phyloP scores from a whole-genome alignment of 495 filamentous ascomycete genomes.

The Daldinia childiae region DNA sequence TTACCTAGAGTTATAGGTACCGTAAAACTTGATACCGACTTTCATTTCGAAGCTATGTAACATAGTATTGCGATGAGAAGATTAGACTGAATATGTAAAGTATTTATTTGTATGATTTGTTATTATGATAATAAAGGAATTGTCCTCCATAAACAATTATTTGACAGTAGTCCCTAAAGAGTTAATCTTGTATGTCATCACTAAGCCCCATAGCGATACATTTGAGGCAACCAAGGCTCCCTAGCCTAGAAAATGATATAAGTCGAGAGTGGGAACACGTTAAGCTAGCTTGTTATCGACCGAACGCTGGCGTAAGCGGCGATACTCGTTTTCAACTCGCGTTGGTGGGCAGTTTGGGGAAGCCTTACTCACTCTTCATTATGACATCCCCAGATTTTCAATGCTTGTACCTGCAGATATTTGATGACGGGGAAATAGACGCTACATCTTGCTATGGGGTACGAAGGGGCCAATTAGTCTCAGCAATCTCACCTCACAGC shows the following conservation, averaged over 20 bases:
- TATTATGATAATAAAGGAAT: too few species aligned
- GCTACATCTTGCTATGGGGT: background rate
- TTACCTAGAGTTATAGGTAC: background rate
- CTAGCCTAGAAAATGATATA: background rate
- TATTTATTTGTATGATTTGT: too few species aligned
- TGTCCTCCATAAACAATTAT: background rate
- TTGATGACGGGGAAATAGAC: background rate
- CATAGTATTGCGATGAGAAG: too few species aligned
- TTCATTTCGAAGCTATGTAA: too few species aligned
- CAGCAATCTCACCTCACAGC: constrained; percentile 5
- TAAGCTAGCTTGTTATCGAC: constrained; percentile 1
- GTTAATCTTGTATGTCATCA: background rate
- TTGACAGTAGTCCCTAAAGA: background rate
- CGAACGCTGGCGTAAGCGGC: constrained; percentile 11
- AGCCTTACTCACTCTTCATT: constrained; percentile 7
- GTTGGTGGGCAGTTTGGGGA: background rate
- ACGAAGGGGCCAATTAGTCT: constrained; percentile 3
- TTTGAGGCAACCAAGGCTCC: background rate
- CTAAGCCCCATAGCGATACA: background rate
- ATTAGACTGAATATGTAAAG: too few species aligned
- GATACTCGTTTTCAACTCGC: constrained; percentile 5
- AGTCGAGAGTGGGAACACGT: background rate
- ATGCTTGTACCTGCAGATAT: constrained; percentile 21
- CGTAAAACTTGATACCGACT: background rate
- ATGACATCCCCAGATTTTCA: constrained; percentile 7